phyloP scores from a whole-genome alignment of 2,329 filamentous ascomycete genomes.

The Cyphellophora europaea region DNA sequence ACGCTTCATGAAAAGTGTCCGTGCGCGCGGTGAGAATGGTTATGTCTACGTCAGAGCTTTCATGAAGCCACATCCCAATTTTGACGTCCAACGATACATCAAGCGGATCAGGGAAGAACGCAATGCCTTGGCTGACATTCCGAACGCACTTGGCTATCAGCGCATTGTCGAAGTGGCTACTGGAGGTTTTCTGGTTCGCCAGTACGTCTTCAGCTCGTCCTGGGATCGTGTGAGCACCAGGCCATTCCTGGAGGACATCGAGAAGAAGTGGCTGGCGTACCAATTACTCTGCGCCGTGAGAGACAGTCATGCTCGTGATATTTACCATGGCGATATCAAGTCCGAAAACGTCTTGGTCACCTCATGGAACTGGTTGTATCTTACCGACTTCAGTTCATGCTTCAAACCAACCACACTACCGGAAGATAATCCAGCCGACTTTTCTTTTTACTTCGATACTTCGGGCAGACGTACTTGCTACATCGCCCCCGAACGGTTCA shows the following conservation, averaged over 20 bases:
- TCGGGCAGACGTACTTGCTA: slow-evolving; percentile 90
- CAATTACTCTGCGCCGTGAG: slow-evolving; percentile 86
- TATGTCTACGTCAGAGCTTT: slow-evolving; percentile 90
- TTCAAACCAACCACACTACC: slow-evolving; percentile 92
- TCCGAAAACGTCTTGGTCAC: slow-evolving; percentile 95
- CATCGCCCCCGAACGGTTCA: slow-evolving; percentile 84
- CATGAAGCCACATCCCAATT: slow-evolving; percentile 78
- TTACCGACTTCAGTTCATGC: slow-evolving; percentile 91
- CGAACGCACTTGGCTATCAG: slow-evolving; percentile 86
- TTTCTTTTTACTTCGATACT: slow-evolving; percentile 95
- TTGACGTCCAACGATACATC: slow-evolving; percentile 72
- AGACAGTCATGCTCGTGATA: slow-evolving; percentile 78
- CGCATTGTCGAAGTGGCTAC: slow-evolving; percentile 84
- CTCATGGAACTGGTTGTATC: slow-evolving; percentile 98
- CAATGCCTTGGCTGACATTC: slow-evolving; percentile 67
- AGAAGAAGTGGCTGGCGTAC: slow-evolving; percentile 98
- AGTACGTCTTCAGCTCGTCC: slow-evolving; percentile 91
- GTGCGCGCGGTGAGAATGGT: slow-evolving; percentile 81
- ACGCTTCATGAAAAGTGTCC: slow-evolving; percentile 93
- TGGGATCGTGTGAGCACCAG: slow-evolving; percentile 94
- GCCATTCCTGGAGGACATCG: slow-evolving; percentile 91
- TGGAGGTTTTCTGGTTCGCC: slow-evolving; percentile 85
- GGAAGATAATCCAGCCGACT: slow-evolving; percentile 93
- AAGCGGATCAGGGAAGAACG: slow-evolving; percentile 72
- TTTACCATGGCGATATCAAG: slow-evolving; percentile 98